Conservation (phyloP, 345 rosid genomes). For the Eucalyptus dawsonii region DNA sequence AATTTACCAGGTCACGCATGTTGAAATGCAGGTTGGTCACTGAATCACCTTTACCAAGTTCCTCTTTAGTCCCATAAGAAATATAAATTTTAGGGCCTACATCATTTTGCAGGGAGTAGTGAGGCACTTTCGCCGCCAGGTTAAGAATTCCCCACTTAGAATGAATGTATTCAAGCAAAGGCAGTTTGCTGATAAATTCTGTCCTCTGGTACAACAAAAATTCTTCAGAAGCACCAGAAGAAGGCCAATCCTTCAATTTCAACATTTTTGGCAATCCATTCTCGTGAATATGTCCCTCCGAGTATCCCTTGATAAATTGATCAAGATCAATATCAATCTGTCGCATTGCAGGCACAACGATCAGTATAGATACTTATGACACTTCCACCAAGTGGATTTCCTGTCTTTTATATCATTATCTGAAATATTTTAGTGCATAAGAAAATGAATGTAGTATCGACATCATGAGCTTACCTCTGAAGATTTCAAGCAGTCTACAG, state of each 20-base stretch:
- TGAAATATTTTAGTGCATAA: not conserved
- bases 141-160: constrained; percentile 90
- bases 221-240: constrained; percentile 87
- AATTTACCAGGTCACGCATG: constrained; percentile 66
- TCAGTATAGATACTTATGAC: not conserved
- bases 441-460: not conserved
- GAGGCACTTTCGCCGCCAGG: constrained; percentile 93
- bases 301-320: constrained; percentile 64
- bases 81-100: constrained; percentile 80
- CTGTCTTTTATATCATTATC: not conserved
- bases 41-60: constrained; percentile 49
- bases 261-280: constrained; percentile 41
- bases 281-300: constrained; percentile 36
- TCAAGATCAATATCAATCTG: constrained; percentile 75
- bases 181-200: constrained; percentile 79
- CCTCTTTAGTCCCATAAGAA: constrained; percentile 61
- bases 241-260: constrained; percentile 96
- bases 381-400: not conserved
- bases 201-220: constrained; percentile 78
- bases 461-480: constrained; percentile 50
- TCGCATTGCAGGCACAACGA: not conserved
- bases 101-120: constrained; percentile 91
- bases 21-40: constrained; percentile 63
- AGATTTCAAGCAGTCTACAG: constrained; percentile 58
- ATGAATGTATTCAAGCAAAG: constrained; percentile 90